phyloP scores from a whole-genome alignment of 1,139 yeast species.

The Candida sp. region DNA sequence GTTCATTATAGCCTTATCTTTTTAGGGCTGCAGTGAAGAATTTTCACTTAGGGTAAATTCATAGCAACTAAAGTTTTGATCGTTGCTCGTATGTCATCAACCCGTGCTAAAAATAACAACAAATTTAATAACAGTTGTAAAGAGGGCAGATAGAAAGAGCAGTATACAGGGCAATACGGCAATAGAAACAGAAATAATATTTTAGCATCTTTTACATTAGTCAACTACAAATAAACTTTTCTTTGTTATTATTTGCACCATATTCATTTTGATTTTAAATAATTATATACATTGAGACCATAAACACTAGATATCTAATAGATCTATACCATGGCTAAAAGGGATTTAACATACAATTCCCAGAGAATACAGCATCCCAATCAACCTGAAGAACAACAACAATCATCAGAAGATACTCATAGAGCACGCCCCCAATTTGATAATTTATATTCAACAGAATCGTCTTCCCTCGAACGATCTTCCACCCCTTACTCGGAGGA shows the following conservation, averaged over 20 bases:
- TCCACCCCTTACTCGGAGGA: constrained; percentile 1
- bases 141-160: too few species aligned
- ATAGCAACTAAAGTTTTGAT: neutral
- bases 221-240: too few species aligned
- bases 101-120: neutral
- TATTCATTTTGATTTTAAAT: too few species aligned
- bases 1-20: too few species aligned
- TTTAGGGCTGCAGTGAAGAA: too few species aligned
- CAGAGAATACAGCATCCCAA: neutral
- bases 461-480: constrained; percentile 1
- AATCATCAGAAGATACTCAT: neutral
- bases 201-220: too few species aligned
- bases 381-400: neutral
- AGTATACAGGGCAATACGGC: too few species aligned
- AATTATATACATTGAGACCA: too few species aligned
- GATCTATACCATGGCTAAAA: neutral
- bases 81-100: neutral
- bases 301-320: too few species aligned
- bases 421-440: neutral
- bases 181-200: too few species aligned
- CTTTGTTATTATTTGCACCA: too few species aligned
- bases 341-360: neutral
- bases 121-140: too few species aligned
- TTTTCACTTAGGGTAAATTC: neutral
- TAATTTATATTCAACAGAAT: neutral